Conservation (phyloP, 208 protist genomes). For the Tritrichomonas foetus region DNA sequence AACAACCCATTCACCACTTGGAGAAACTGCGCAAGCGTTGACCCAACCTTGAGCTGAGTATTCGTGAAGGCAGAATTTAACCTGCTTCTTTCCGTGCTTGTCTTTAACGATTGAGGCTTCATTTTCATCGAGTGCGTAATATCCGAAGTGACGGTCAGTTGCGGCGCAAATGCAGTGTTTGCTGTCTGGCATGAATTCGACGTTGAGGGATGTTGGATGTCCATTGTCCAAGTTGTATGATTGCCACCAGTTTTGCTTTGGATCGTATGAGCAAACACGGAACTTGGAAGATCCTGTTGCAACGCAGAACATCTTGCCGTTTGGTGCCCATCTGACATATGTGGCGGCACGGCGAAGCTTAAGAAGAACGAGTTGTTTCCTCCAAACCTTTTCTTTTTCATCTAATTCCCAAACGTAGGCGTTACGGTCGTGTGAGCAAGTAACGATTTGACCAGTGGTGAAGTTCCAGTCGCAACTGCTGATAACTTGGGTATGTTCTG, state of each 20-base stretch:
- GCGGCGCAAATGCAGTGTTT: not conserved
- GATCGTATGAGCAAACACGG: constrained; percentile 76
- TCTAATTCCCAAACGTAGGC: constrained; percentile 77
- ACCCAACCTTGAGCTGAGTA: constrained; percentile 64
- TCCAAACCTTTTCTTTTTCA: constrained; percentile 63
- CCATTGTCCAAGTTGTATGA: constrained; percentile 66
- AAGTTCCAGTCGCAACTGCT: constrained; percentile 72
- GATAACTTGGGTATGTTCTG: constrained; percentile 26
- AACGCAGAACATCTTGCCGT: constrained; percentile 75
- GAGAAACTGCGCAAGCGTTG: constrained; percentile 63
- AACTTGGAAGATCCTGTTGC: constrained; percentile 68
- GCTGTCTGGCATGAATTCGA: constrained; percentile 75
- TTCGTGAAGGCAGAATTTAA: not conserved
- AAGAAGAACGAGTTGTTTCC: constrained; percentile 73
- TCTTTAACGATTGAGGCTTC: not conserved
- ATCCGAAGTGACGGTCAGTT: not conserved
- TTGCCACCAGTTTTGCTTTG: constrained; percentile 80
- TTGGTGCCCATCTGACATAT: constrained; percentile 48
- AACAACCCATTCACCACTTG: constrained; percentile 63
- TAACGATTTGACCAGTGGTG: constrained; percentile 71
- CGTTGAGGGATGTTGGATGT: constrained; percentile 65
- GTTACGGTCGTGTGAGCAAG: constrained; percentile 78
- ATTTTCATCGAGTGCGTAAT: not conserved
- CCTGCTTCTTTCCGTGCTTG: not conserved
- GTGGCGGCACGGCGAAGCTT: constrained; percentile 61